Evolutionary conservation across 1,284 basidiomycete species (phyloP).

Genomic region (Chondrostereum purpureum): DNA sequence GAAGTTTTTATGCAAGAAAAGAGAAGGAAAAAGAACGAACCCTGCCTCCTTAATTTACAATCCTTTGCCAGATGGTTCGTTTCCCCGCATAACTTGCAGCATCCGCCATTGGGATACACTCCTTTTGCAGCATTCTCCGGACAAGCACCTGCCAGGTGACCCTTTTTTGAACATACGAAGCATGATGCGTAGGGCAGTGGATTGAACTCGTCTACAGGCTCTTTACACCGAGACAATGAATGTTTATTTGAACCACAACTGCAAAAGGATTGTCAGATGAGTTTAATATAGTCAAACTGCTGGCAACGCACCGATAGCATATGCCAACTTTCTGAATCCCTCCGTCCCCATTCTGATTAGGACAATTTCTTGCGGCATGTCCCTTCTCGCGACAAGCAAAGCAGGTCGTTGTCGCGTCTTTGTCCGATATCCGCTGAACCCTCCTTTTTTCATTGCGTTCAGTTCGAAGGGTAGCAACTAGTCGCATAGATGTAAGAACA

Average conservation of each 20-base stretch:
- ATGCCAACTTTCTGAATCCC: constrained; percentile 50
- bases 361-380: constrained; percentile 82
- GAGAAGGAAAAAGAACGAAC: constrained; percentile 37
- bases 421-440: constrained; percentile 59
- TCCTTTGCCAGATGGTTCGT: constrained; percentile 84
- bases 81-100: constrained; percentile 82
- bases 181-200: constrained; percentile 87
- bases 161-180: constrained; percentile 80
- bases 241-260: constrained; percentile 85
- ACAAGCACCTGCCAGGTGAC: constrained; percentile 80
- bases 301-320: constrained; percentile 68
- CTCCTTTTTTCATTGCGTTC: constrained; percentile 57
- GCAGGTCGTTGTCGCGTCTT: constrained; percentile 61
- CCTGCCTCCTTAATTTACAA: constrained; percentile 62
- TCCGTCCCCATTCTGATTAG: constrained; percentile 35
- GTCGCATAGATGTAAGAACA: constrained; percentile 13
- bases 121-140: constrained; percentile 77
- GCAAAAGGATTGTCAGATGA: constrained; percentile 5
- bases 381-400: constrained; percentile 86
- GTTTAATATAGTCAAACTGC: not conserved
- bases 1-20: constrained; percentile 22
- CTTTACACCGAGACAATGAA: constrained; percentile 71
- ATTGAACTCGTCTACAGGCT: constrained; percentile 53
- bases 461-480: constrained; percentile 21
- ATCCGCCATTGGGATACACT: constrained; percentile 87